Conservation (phyloP, 768 basidiomycete species). For the Calocera cornea region DNA sequence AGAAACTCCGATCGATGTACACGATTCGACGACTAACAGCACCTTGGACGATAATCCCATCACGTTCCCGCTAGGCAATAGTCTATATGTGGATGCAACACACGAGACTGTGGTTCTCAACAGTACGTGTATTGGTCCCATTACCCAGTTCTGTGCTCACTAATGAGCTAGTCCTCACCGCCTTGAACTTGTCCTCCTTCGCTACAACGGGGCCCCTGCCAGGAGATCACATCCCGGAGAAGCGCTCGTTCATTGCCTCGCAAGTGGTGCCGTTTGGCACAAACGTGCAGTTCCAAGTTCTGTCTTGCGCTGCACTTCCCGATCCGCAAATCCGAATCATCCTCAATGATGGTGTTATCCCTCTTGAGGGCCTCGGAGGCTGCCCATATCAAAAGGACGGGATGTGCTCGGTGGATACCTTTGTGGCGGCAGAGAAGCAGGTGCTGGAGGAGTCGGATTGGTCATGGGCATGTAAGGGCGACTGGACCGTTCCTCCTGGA, state of each 20-base stretch:
- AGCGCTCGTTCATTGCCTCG: slow-evolving; percentile 24
- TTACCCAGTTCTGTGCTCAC: slow-evolving; percentile 6
- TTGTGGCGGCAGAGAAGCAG: slow-evolving; percentile 22
- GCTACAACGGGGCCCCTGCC: slow-evolving; percentile 63
- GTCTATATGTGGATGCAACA: slow-evolving; percentile 75
- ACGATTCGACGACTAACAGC: slow-evolving; percentile 30
- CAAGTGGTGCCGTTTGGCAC: slow-evolving; percentile 31
- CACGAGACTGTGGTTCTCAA: slow-evolving; percentile 89
- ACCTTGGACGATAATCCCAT: slow-evolving; percentile 25
- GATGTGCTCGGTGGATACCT: slow-evolving; percentile 25
- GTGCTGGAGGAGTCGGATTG: slow-evolving; percentile 25
- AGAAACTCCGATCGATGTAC: slow-evolving; percentile 13
- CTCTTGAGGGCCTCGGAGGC: slow-evolving; percentile 23
- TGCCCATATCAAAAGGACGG: slow-evolving; percentile 25
- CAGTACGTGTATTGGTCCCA: slow-evolving; percentile 31
- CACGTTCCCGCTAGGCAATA: slow-evolving; percentile 41
- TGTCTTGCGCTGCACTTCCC: slow-evolving; percentile 21
- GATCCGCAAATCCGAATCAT: slow-evolving; percentile 20
- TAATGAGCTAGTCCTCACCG: slow-evolving; percentile 49
- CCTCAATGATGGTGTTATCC: slow-evolving; percentile 29
- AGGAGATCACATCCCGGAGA: slow-evolving; percentile 49
- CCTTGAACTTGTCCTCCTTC: slow-evolving; percentile 67
- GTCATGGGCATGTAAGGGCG: slow-evolving; percentile 33
- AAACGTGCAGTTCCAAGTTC: slow-evolving; percentile 50
- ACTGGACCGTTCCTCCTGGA: slow-evolving; percentile 60